Evolutionary conservation across 139 green algal species (phyloP).

Genomic region (Limnomonas spitsbergensis): DNA sequence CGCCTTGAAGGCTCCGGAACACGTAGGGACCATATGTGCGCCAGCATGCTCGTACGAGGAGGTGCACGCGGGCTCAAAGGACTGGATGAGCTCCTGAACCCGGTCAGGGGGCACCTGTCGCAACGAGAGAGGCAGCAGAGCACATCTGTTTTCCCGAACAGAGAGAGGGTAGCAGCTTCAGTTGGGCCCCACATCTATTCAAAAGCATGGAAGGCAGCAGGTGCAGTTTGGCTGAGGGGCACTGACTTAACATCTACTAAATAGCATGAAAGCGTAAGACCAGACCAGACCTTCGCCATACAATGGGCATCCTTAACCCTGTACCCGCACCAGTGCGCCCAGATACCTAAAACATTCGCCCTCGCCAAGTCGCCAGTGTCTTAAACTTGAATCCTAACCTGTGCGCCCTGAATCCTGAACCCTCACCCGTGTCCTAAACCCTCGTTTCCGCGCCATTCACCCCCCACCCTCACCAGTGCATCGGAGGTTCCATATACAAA

Average conservation of each 20-base stretch:
- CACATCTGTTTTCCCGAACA: background rate
- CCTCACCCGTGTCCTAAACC: background rate
- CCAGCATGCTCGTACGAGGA: background rate
- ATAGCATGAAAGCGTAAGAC: background rate
- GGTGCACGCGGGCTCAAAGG: background rate
- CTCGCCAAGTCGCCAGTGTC: background rate
- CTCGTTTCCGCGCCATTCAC: background rate
- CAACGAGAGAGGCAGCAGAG: background rate
- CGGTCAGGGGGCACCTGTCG: constrained; percentile 2
- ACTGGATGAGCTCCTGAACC: background rate
- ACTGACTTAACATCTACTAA: background rate
- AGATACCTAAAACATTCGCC: background rate
- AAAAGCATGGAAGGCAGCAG: background rate
- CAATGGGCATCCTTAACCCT: background rate
- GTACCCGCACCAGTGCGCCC: background rate
- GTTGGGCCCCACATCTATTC: background rate
- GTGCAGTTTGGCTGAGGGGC: background rate
- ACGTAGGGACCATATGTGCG: constrained; percentile 3
- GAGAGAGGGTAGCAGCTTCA: background rate
- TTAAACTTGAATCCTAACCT: background rate
- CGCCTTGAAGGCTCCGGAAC: constrained; percentile 3
- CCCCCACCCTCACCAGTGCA: background rate
- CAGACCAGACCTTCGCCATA: background rate
- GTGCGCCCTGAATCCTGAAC: no score
- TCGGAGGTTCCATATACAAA: constrained; percentile 7